Percentiles rank a stretch among this genome's conserved stretches.
Conservation (phyloP, 306 rosid genomes). For the Oxytropis ochrocephala region DNA sequence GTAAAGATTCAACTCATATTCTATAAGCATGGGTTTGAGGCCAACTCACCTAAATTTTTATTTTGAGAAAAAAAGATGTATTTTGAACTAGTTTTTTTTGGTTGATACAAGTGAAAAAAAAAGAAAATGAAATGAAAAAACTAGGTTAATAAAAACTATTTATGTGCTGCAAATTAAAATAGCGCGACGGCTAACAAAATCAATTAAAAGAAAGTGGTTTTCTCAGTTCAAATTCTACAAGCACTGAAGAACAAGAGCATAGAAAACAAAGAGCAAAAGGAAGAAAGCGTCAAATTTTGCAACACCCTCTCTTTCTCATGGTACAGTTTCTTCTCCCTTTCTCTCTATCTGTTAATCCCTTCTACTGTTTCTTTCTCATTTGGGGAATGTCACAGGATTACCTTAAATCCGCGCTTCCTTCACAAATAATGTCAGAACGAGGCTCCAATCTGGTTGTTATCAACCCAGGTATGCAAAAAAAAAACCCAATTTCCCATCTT, state of each 20-base stretch:
- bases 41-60: too few species aligned
- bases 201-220: not conserved
- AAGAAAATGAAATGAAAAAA: too few species aligned
- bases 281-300: not conserved
- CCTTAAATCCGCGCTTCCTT: conserved; percentile 87
- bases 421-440: conserved; percentile 75
- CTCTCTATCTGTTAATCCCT: not conserved
- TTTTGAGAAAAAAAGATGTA: too few species aligned
- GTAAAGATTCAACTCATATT: too few species aligned
- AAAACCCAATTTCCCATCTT: not conserved
- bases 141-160: too few species aligned
- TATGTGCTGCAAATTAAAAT: too few species aligned
- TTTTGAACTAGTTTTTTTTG: too few species aligned
- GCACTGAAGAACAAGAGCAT: not conserved
- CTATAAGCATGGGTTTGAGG: too few species aligned
- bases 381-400: conserved; percentile 53
- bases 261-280: not conserved
- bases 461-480: conserved; percentile 65
- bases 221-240: not conserved
- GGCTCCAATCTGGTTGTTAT: conserved; percentile 88
- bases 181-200: too few species aligned
- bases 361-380: conserved; percentile 7
- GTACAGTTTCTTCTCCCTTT: conserved; percentile 9
- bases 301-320: conserved; percentile 16
- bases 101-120: too few species aligned